Evolutionary conservation across 1,139 yeast genomes (phyloP).

Genomic region (Entelexis sorbosivorans): DNA sequence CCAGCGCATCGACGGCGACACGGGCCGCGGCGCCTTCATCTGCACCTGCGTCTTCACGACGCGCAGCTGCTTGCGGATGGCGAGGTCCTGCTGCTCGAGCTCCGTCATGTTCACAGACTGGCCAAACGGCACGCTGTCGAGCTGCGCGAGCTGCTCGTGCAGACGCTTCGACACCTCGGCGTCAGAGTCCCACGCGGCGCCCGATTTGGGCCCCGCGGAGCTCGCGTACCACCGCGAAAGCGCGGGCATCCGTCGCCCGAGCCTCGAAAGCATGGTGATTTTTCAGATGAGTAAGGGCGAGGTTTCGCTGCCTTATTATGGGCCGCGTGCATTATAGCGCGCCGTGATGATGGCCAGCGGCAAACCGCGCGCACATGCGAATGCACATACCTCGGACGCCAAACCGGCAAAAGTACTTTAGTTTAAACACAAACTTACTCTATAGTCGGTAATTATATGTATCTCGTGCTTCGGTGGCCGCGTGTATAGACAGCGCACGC

Average conservation of each 20-base stretch:
- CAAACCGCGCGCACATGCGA: too few species aligned
- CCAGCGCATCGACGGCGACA: constrained; percentile 85
- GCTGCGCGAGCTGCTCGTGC: constrained; percentile 22
- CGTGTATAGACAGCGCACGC: too few species aligned
- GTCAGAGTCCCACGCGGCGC: constrained; percentile 1
- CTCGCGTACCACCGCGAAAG: constrained; percentile 4
- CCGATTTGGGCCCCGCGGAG: neutral
- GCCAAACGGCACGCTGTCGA: constrained; percentile 20
- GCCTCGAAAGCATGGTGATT: constrained; percentile 7
- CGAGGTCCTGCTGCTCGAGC: constrained; percentile 67
- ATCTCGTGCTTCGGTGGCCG: too few species aligned
- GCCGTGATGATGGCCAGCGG: too few species aligned
- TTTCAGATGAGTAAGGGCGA: constrained; percentile 8
- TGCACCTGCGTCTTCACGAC: constrained; percentile 58
- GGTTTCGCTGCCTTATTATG: neutral
- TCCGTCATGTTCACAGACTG: constrained; percentile 38
- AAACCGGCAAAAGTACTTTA: too few species aligned
- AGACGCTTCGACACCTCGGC: constrained; percentile 19
- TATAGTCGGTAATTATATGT: too few species aligned
- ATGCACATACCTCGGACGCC: too few species aligned
- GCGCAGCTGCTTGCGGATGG: constrained; percentile 61
- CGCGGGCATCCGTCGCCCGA: constrained; percentile 7
- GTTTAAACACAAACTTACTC: too few species aligned
- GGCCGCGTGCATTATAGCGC: too few species aligned
- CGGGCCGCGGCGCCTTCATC: constrained; percentile 66